Evolutionary conservation across 163 green algal genomes (phyloP).

Genomic region (Chlamydomonas reinhardtii): DNA sequence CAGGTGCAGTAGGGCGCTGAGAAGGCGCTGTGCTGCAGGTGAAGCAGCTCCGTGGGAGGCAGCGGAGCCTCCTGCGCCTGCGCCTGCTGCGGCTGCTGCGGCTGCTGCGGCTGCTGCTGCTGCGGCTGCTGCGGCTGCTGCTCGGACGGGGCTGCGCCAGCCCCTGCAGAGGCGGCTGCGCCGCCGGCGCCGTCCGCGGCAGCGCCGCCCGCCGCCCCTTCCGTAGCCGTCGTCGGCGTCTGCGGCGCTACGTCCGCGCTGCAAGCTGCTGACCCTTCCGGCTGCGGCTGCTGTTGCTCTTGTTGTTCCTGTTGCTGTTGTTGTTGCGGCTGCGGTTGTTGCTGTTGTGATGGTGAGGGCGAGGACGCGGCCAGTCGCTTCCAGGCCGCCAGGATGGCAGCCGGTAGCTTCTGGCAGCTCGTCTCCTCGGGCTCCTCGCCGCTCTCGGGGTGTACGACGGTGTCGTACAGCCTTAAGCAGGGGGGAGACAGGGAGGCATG

Average conservation of each 20-base stretch:
- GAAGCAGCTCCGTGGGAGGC: constrained; percentile 31
- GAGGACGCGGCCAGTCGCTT: neutral
- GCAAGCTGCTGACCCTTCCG: too few relatives aligned
- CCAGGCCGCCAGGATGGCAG: constrained; percentile 37
- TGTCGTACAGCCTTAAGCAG: constrained; percentile 33
- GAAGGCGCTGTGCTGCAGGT: constrained; percentile 37
- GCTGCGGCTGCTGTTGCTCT: neutral
- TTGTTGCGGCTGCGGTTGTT: neutral
- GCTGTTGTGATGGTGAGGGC: too few relatives aligned
- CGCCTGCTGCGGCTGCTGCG: neutral
- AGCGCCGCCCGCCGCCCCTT: too few relatives aligned
- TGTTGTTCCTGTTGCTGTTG: neutral
- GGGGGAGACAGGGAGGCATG: too few relatives aligned
- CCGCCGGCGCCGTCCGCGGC: too few relatives aligned
- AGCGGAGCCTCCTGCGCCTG: neutral
- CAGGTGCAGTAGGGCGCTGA: constrained; percentile 43
- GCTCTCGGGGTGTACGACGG: constrained; percentile 11
- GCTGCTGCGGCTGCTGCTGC: neutral
- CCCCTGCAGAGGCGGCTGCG: too few relatives aligned
- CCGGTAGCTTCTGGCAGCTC: constrained; percentile 35
- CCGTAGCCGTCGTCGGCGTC: too few relatives aligned
- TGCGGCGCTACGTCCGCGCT: too few relatives aligned
- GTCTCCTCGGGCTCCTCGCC: constrained; percentile 36
- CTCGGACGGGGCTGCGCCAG: too few relatives aligned
- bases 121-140: neutral